phyloP scores from a whole-genome alignment of 257 asterid species.

The Solanum ossicruentum region DNA sequence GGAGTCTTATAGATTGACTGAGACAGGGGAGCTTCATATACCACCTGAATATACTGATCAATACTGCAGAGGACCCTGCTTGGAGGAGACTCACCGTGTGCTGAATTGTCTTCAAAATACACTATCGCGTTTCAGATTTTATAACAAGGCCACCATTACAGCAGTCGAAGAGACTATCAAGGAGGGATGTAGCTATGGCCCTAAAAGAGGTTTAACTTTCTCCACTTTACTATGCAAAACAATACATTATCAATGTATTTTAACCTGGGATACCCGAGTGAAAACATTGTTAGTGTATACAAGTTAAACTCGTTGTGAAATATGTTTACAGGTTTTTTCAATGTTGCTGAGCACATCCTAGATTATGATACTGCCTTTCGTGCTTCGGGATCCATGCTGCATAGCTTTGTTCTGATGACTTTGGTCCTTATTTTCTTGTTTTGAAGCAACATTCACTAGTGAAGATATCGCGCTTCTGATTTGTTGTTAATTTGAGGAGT shows the following conservation, averaged over 20 bases:
- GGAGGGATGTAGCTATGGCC: slow-evolving; percentile 63
- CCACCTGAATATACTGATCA: slow-evolving; percentile 42
- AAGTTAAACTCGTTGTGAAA: not conserved
- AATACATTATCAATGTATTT: too few relatives aligned
- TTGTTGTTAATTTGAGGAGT: not conserved
- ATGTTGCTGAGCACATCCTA: slow-evolving; percentile 46
- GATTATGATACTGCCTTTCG: slow-evolving; percentile 10
- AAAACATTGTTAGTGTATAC: not conserved
- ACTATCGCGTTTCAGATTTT: slow-evolving; percentile 30
- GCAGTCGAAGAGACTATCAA: slow-evolving; percentile 43
- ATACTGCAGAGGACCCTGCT: slow-evolving; percentile 65
- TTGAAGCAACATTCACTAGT: not conserved
- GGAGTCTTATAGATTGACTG: slow-evolving; percentile 46
- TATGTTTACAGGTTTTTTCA: slow-evolving; percentile 40
- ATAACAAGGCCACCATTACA: slow-evolving; percentile 38
- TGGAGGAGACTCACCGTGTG: slow-evolving; percentile 48
- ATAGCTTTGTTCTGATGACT: slow-evolving; percentile 12
- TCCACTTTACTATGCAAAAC: not conserved
- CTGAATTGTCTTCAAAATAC: slow-evolving; percentile 42
- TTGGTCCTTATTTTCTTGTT: slow-evolving; percentile 2
- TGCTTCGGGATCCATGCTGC: slow-evolving; percentile 10
- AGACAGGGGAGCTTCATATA: slow-evolving; percentile 53
- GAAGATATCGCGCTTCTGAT: not conserved
- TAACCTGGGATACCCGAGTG: not conserved
- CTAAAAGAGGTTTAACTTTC: slow-evolving; percentile 39